phyloP scores from a whole-genome alignment of 2,329 filamentous ascomycete species.

The Colletotrichum euphorbiae region DNA sequence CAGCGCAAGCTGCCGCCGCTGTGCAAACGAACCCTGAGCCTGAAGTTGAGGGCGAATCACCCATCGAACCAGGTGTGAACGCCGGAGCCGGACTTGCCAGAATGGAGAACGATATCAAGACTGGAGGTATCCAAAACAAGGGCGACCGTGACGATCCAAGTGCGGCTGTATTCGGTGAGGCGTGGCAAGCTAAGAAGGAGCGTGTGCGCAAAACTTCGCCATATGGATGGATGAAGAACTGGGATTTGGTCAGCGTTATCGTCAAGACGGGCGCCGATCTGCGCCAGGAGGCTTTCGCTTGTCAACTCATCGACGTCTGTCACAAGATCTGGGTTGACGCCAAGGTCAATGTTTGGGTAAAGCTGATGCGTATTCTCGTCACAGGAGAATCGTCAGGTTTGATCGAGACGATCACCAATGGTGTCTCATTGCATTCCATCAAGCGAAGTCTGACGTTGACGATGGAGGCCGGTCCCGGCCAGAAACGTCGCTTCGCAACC shows the following conservation, averaged over 20 bases:
- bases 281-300: conserved; percentile 87
- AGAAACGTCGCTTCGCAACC: conserved; percentile 80
- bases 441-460: conserved; percentile 85
- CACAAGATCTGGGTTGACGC: conserved; percentile 85
- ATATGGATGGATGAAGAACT: conserved; percentile 91
- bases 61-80: conserved; percentile 67
- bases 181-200: conserved; percentile 86
- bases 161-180: conserved; percentile 87
- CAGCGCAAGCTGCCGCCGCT: conserved; percentile 60
- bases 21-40: conserved; percentile 54
- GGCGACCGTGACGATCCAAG: conserved; percentile 88
- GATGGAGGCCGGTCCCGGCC: conserved; percentile 74
- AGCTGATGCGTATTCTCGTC: conserved; percentile 87
- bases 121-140: conserved; percentile 82
- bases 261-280: conserved; percentile 88
- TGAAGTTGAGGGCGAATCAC: conserved; percentile 67
- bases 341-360: conserved; percentile 84
- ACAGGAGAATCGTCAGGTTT: conserved; percentile 87
- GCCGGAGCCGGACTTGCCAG: conserved; percentile 80
- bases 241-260: conserved; percentile 88
- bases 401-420: conserved; percentile 89
- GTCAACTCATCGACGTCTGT: conserved; percentile 85
- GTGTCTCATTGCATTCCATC: conserved; percentile 86
- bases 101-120: conserved; percentile 93
- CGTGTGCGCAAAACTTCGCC: conserved; percentile 85